Evolutionary conservation across 176 grass and related monocot species (phyloP).

Genomic region (Tillandsia fasciculata): DNA sequence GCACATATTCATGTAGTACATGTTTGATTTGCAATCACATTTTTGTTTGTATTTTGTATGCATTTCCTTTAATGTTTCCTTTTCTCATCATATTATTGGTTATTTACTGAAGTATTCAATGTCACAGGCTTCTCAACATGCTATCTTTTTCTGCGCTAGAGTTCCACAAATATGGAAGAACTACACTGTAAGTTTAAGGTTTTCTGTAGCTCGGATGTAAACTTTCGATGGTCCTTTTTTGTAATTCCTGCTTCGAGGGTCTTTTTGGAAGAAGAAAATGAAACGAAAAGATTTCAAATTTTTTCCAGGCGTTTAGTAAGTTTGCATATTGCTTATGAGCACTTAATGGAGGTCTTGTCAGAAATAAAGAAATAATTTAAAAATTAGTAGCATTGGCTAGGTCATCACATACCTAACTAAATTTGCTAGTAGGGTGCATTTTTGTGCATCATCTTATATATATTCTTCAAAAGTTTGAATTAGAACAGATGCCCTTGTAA

Average conservation of each 20-base stretch:
- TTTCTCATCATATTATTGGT: not conserved
- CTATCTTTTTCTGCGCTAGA: conserved; percentile 94
- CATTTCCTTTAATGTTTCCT: not conserved
- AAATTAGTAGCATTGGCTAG: no score
- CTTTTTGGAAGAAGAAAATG: not conserved
- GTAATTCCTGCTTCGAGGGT: not conserved
- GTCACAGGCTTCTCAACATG: conserved; percentile 81
- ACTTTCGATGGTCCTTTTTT: not conserved
- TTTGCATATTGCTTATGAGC: not conserved
- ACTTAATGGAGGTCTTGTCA: not conserved
- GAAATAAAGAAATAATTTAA: no score
- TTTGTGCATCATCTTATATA: no score
- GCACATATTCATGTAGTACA: not conserved
- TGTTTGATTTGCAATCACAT: not conserved
- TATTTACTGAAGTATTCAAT: not conserved
- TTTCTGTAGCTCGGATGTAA: not conserved
- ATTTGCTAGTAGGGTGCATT: no score
- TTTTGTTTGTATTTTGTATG: not conserved
- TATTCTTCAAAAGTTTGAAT: no score
- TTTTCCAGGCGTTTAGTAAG: no score
- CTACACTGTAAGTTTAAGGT: conserved; percentile 42
- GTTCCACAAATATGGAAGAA: conserved; percentile 97
- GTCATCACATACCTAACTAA: no score
- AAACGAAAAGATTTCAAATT: no score
- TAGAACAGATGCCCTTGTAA: no score